Evolutionary conservation across 129 eudicot species (phyloP), one percentile per base, ranked within the genome.

Genomic region (Ambrosia artemisiifolia): DNA sequence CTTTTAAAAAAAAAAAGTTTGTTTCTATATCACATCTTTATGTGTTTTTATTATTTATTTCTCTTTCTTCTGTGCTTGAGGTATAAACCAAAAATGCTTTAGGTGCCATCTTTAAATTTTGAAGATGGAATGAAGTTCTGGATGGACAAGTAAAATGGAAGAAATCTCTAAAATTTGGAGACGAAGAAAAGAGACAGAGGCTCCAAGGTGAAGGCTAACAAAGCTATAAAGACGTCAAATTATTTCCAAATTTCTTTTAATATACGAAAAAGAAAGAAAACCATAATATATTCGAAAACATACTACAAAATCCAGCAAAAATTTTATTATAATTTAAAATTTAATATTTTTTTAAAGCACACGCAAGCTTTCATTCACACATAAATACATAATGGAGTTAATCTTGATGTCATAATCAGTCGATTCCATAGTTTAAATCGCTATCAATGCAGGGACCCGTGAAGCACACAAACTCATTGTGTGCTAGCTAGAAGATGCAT

Each of bases 401-500:
- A 59, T 59, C 10, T 9, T 30, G 10, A 59, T 59, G 65, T 59
- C 65, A 59, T 16, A 17, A 55, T 46, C 67, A 20, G 16, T 34
- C 12, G 53, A 78, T 70, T 64, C 82, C 76, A 63, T 78, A 24
- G 82, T 70, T 78, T 62, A 64, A 68, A 59, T 75, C 80, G 77
- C 9, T 40, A 59, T 19, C 34, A 19, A 55, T 55, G 62, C 33
- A 55, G 33, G 14, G 14, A 55, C 76, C 80, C 68, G 69, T 32
- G 65, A 32, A 75, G 57, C 33, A 64, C 59, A 60, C 12, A 6
- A 66, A 73, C 79, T 59, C 42, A 59, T 32, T 32, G 33, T 32
- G 33, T 32, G 18, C 34, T 32, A 1, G 12, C 16, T 13, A 51
- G 18, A 10, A 51, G 18, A 7, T 51, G 57, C 10, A 51, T n/a